A percentile compares a stretch with the other conserved stretches of the same genome.
Evolutionary conservation across 2,329 filamentous ascomycete species (phyloP).

Genomic region (Grosmannia huntii): DNA sequence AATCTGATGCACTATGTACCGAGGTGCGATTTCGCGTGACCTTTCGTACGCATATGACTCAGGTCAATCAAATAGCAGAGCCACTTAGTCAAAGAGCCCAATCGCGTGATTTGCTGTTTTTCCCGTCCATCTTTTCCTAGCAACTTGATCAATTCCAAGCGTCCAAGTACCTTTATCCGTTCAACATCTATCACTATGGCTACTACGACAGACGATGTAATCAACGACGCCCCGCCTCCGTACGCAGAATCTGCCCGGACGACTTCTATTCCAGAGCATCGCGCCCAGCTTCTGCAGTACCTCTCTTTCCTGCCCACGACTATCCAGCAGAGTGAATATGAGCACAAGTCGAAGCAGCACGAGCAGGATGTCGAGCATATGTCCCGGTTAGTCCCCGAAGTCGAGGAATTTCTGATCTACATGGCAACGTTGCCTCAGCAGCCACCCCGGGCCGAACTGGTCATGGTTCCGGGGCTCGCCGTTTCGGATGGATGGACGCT

Average conservation of each 20-base stretch:
- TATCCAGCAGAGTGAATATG: constrained; percentile 23
- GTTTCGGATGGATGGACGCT: constrained; percentile 24
- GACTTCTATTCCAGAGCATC: background rate
- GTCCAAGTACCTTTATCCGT: background rate
- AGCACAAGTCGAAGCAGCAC: constrained; percentile 21
- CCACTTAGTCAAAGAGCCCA: too few relatives aligned
- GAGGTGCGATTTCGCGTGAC: too few relatives aligned
- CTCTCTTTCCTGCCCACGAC: constrained; percentile 23
- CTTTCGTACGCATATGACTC: background rate
- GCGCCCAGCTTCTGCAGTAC: constrained; percentile 17
- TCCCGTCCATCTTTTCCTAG: background rate
- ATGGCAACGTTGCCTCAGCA: constrained; percentile 22
- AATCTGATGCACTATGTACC: too few relatives aligned
- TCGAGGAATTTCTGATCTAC: constrained; percentile 28
- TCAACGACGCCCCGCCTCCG: background rate
- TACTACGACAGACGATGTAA: background rate
- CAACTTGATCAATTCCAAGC: too few relatives aligned
- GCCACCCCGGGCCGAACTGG: constrained; percentile 27
- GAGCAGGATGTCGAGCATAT: constrained; percentile 26
- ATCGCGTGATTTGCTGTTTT: background rate
- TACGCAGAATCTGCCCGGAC: background rate
- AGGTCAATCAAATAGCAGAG: background rate
- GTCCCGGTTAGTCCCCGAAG: constrained; percentile 25
- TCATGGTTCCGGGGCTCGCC: constrained; percentile 29
- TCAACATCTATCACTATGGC: background rate